phyloP scores from a whole-genome alignment of 352 stramenopile genomes.

The Globisporangium nunn region DNA sequence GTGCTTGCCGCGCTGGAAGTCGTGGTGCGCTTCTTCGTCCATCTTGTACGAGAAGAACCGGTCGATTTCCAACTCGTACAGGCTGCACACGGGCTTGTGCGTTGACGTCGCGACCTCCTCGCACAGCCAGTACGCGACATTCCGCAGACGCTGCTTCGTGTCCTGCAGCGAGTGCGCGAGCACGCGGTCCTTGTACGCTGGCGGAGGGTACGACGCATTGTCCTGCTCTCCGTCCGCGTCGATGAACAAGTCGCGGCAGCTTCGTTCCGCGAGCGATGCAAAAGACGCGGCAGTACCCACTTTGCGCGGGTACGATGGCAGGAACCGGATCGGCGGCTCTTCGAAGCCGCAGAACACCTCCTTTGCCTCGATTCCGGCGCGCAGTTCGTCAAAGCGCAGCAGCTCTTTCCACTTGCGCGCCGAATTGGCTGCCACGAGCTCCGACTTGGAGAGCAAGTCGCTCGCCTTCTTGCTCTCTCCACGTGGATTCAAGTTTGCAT shows the following conservation, averaged over 20 bases:
- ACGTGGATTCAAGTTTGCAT: constrained; percentile 1
- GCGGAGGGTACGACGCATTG: constrained; percentile 12
- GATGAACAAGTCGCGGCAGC: constrained; percentile 46
- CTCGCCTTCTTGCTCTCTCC: constrained; percentile 52
- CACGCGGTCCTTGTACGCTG: constrained; percentile 73
- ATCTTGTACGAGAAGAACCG: constrained; percentile 44
- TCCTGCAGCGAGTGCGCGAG: constrained; percentile 41
- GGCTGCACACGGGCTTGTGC: constrained; percentile 46
- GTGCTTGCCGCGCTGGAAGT: constrained; percentile 18
- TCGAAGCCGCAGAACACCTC: constrained; percentile 85
- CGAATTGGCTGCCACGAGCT: constrained; percentile 52
- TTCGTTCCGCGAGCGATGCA: constrained; percentile 56
- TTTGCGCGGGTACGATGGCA: constrained; percentile 67
- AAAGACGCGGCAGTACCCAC: constrained; percentile 52
- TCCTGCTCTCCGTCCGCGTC: constrained; percentile 16
- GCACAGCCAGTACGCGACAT: constrained; percentile 39
- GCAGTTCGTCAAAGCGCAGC: constrained; percentile 63
- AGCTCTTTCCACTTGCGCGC: constrained; percentile 66
- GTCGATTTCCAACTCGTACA: constrained; percentile 47
- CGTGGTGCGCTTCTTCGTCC: constrained; percentile 15
- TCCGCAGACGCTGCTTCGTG: constrained; percentile 28
- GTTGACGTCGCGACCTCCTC: constrained; percentile 36
- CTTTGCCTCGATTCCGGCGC: constrained; percentile 64
- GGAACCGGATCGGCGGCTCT: constrained; percentile 65
- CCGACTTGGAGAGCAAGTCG: constrained; percentile 52